Evolutionary conservation across 768 basidiomycete genomes (phyloP), one percentile per base, ranked within the genome.

Genomic region (Xerocomus brunneocitrinus): DNA sequence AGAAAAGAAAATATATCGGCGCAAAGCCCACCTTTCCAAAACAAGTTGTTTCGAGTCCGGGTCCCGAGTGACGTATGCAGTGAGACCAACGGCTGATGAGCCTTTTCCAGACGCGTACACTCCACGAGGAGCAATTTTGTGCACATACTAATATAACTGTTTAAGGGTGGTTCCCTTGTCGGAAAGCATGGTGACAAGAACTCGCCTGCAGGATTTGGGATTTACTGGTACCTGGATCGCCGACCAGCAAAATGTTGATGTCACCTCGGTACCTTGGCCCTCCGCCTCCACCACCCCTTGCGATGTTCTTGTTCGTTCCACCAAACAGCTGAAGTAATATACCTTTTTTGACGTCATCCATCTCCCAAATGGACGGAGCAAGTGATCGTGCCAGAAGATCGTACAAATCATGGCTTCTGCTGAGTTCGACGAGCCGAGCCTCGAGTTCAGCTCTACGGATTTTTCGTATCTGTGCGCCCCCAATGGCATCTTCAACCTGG

Each of bases 271-370:
- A 99, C 67, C 95, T 79, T 6, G 97, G 95, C 1, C 97, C 97
- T 3, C 95, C 95, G 2, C 87, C 93, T 5, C 95, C 95, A 9
- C 95, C 95, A 49, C 97, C 97, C 51, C 85, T 79, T 2, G 90
- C 81, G 58, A 98, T 90, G 62, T 78, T 93, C 77, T 99, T 99
- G 71, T 98, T 98, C 34, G 97, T 98, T 0, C 97, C 97, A 3
- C 97, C 97, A 70, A 99, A 98, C 25, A 99, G 72, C 69, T 98
- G 95, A 31, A 99, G 74, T 54, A 99, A 67, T 49, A 98, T 97
- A 0, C 97, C 97, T 75, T 98, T 98, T 76, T 99, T 99, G 54
- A 98, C 93, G 66, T 99, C 97, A 25, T 98, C 95, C 90, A 98
- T 88, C 68, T 92, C 90, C 86, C 91, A 98, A 59, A 99, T 97